Base-by-base conservation (phyloP, 2,329 filamentous ascomycete species). In the Volutella citrinella region DNA sequence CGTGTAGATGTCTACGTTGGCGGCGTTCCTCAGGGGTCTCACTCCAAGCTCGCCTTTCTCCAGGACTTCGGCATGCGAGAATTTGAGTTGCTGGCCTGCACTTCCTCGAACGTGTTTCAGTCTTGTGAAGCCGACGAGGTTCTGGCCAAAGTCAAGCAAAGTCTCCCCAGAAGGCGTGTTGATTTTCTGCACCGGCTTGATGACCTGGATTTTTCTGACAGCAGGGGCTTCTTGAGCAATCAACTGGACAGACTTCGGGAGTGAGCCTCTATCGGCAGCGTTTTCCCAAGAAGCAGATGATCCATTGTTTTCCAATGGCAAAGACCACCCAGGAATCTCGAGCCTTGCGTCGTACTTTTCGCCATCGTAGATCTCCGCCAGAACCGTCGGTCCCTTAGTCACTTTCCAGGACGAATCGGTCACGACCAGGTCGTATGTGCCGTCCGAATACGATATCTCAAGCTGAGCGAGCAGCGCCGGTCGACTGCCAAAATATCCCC, bases 61-160 rank as follows among this genome's bases (percentile, higher is more conserved):
- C 3, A 80, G 60, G 7, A 75, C 74, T 47, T 80, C 76, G 1
- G 75, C 68, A 43, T 80, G 74, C 0, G 51, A 50, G 4, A 80
- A 51, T 2, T 56, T 64, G 15, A 79, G 63, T 4, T 53, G 59
- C 3, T 64, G 59, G 0, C 65, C 66, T 2, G 54, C 50, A 0
- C 59, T 51, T 0, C 62, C 68, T 19, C 45, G 42, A 3, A 69
- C 46, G 3, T 26, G 17, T 1, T 59, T 54, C 11, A 78, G 43
- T 1, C 57, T 56, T 3, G 77, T 36, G 42, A 64, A 64, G 1
- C 76, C 76, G 0, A 78, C 75, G 0, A 80, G 48, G 40, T 80
- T 79, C 48, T 80, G 75, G 3, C 74, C 74, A 46, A 80, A 78
- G 40, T 80, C 57, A n/a, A 77, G 36, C 1, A 76, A 48, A 0